These are phyloP conservation scores for Linum lewisii DNA, from an alignment of 345 rosid species.

Conservation along the genomic window DNA sequence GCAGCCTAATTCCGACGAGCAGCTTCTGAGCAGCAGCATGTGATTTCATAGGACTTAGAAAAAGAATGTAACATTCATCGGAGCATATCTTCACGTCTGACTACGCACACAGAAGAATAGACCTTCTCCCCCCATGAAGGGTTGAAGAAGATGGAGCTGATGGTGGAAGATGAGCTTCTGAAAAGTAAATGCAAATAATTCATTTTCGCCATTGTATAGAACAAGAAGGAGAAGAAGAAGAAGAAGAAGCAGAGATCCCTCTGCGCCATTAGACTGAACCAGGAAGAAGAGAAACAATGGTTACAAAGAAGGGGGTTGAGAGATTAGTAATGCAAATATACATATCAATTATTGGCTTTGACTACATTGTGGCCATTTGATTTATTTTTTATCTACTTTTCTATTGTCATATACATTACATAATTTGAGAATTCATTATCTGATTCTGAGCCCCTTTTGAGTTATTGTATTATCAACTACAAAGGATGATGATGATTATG, in stretches of 20 bases:
- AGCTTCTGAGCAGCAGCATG: constrained; percentile 25
- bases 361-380: no score
- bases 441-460: no score
- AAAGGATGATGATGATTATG: no score
- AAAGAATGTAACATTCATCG: constrained; percentile 6
- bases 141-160: constrained; percentile 9
- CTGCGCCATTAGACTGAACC: constrained; percentile 34
- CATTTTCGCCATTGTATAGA: constrained; percentile 28
- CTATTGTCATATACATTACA: no score
- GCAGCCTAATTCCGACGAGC: constrained; percentile 28
- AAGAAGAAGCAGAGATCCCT: constrained; percentile 8
- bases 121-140: constrained; percentile 10
- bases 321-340: constrained; percentile 26
- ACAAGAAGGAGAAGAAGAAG: constrained; percentile 4
- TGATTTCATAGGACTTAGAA: constrained; percentile 14
- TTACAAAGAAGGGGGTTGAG: constrained; percentile 15
- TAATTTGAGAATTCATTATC: no score
- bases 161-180: constrained; percentile 10
- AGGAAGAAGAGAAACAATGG: constrained; percentile 20
- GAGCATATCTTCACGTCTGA: constrained; percentile 9
- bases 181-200: constrained; percentile 27
- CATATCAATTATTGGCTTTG: constrained; percentile 5
- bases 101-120: constrained; percentile 19
- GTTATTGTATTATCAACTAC: no score
- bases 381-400: no score